Evolutionary conservation across 2,329 filamentous ascomycete genomes (phyloP), one percentile per base, ranked within the genome.

Genomic region (Atkinsonella hypoxylon): DNA sequence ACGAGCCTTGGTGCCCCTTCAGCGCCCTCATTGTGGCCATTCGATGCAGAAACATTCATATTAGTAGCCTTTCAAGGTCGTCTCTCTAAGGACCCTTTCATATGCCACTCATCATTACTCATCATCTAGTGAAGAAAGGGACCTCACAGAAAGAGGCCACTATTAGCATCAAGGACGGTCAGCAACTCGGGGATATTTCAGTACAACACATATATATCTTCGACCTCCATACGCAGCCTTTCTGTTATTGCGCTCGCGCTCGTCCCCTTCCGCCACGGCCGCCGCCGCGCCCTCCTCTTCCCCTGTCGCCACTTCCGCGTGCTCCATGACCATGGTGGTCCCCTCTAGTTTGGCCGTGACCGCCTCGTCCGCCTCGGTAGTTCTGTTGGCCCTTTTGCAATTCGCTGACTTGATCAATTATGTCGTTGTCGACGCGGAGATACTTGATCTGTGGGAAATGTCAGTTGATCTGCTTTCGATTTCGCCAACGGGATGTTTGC

Each of bases 381-480:
- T 72, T 72, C 52, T 72, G 73, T 61, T 88, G 82, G 56, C 77
- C 78, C 63, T 87, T 85, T 68, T 97, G 91, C 64, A 93, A 87
- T 59, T 97, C 91, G 75, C 89, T 95, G 22, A 93, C 90, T 39
- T 89, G 70, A 57, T 97, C 91, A 70, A 98, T 87, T 55, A 98
- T 94, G 68, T 97, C 91, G 70, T 98, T 91, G 48, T 91, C 89
- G 3, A 98, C 88, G 61, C 91, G 83, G 32, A 98, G 80, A 71
- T 95, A 98, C 76, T 98, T 98, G 73, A 98, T 98, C 93, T 96
- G 17, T 22, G 15, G 6, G 11, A 10, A 15, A 6, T 18, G 12
- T 42, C 12, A 42, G 40, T 42, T 8, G 26, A 31, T 20, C 4
- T 38, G 18, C n/a, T 9, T 2, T 32, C 13, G 2, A 32, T 13